Evolutionary conservation across 345 rosid species (phyloP), one percentile per base, ranked within the genome.

Genomic region (Ailanthus altissimus): DNA sequence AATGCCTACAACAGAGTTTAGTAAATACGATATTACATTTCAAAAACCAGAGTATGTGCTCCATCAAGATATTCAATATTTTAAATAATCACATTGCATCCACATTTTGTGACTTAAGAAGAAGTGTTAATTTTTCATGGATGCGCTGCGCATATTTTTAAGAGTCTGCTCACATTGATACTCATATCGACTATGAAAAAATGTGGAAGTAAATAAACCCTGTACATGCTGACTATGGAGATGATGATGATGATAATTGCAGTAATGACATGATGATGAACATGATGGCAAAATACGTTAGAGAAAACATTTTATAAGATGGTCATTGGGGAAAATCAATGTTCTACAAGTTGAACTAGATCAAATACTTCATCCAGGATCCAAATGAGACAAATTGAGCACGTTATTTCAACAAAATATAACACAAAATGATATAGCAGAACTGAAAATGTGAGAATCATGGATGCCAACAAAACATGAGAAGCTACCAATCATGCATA

Each of bases 1-100:
- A 90, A 88, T 65, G 84, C 94, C 98, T 91, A 93, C 81, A 83
- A 74, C 70, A 73, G 14, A 60, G 76, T 74, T 76, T 50, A 32
- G 21, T 0, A 21, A 20, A 67, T 21, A 25, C 67, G 23, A 64
- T 62, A 77, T 26, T 38, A 40, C 26, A 67, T 21, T 58, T 63
- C 40, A 38, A 4, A 47, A 25, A 60, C 28, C 66, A 20, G 15
- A 46, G 53, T 43, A 67, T 25, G 57, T 40, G 25, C 67, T 77
- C 70, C 70, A 50, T 58, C 38, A 46, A 54, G 32, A 63, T 21
- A 63, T 66, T 47, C 42, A 43, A 43, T 56, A 61, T 13, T 67
- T 74, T 60, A 2, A 38, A 65, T 65, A 60, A 40, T 51, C 73
- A 62, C 46, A 60, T 77, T 80, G 58, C 16, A 49, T 50, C 43